Percentiles rank a stretch among this genome's conserved stretches.
These are phyloP conservation scores for Pythium scleroteichum DNA, from an alignment of 352 stramenopile genomes.

Conservation along the genomic window DNA sequence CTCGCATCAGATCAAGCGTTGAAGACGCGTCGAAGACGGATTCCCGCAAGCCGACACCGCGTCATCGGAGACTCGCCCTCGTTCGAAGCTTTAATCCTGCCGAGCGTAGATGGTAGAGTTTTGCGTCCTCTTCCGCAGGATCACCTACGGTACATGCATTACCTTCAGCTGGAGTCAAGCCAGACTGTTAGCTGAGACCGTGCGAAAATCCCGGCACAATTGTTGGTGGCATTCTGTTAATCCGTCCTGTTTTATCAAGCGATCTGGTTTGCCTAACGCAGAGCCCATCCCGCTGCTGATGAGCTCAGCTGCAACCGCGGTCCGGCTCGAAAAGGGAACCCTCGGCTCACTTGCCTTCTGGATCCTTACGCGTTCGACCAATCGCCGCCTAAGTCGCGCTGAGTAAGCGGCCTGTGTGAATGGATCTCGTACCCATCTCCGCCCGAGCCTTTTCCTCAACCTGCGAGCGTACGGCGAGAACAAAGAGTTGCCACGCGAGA, in stretches of 20 bases:
- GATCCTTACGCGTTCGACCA: slow-evolving; percentile 9
- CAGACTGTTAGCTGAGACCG: no score
- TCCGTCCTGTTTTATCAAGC: neutral
- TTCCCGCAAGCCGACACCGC: no score
- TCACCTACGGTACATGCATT: no score
- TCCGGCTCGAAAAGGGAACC: slow-evolving; percentile 12
- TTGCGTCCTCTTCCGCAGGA: no score
- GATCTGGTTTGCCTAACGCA: neutral
- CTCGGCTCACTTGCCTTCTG: slow-evolving; percentile 5
- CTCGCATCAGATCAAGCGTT: no score
- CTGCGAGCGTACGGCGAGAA: neutral
- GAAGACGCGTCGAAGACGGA: no score
- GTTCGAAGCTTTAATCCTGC: no score
- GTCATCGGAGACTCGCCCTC: no score
- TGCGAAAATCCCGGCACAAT: no score
- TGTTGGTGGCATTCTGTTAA: neutral
- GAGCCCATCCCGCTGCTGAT: neutral
- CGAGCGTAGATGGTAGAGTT: no score
- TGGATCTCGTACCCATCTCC: slow-evolving; percentile 10
- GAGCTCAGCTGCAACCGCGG: slow-evolving; percentile 1
- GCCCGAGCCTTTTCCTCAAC: neutral
- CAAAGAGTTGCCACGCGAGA: neutral
- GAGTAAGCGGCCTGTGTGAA: slow-evolving; percentile 1
- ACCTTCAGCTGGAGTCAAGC: no score
- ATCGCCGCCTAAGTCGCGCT: neutral